Evolutionary conservation across 2,329 filamentous ascomycete species (phyloP), one percentile per base, ranked within the genome.

Genomic region (Talaromyces albobiverticillius): DNA sequence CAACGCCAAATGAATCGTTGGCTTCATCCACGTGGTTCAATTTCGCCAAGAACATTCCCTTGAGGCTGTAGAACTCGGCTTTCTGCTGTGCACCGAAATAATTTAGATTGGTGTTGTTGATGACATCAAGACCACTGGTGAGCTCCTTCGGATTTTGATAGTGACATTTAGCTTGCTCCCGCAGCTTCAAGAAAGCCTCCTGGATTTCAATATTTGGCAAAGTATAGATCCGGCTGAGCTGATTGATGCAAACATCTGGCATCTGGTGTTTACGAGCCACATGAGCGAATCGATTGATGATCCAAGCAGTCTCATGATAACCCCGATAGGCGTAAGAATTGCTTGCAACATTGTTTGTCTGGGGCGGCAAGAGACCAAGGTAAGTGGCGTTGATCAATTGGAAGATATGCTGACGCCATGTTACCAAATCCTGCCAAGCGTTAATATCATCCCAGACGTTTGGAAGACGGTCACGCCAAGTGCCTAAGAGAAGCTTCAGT

Each of bases 381-480:
- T 99, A 99, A 0, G 91, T 96, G 46, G 84, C 85, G 69, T 99
- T 99, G 75, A 99, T 97, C 22, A 99, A 82, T 54, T 91, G 88
- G 77, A 99, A 99, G 57, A 99, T 96, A 71, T 99, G 94, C 69
- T 99, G 95, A 62, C 94, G 86, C 94, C 94, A 99, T 1, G 94
- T 99, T n/a, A 99, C 94, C 38, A 99, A 79, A 68, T 99, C 95
- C 71, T 99, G 94, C 94, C 94, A 99, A 36, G 94, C 90, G 60
- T 95, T 96, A 71, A 99, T 99, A 70, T 99, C 94, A 69, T 99
- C 94, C 94, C 94, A 99, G 3, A 96, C 88, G 67, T 99, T 99
- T 1, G 94, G 94, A 50, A 99, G 77, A 46, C 94, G 84, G 68
- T 99, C 94, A 55, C 94, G 86, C 94, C 94, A 99, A 7, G 93